A percentile compares a stretch with the other conserved stretches of the same genome.
phyloP scores from a whole-genome alignment of 2,329 filamentous ascomycete genomes.

The Diaporthe caulivora region DNA sequence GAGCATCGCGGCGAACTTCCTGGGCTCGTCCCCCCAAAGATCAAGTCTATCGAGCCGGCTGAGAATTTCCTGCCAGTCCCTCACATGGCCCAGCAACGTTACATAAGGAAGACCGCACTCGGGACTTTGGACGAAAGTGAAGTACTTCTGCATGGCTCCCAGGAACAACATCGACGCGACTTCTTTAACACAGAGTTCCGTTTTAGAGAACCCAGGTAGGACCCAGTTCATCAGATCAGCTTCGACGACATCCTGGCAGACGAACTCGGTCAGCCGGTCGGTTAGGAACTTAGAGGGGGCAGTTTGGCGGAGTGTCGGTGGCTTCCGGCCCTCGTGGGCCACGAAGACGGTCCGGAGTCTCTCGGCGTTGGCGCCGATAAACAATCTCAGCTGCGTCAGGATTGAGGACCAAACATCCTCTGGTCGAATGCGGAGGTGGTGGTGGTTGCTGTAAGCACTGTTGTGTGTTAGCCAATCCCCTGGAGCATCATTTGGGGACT shows the following conservation, averaged over 20 bases:
- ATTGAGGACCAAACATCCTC: slow-evolving; percentile 65
- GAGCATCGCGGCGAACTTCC: slow-evolving; percentile 50
- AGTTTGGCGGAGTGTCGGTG: slow-evolving; percentile 39
- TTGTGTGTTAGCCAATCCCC: no score
- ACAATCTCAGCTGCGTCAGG: slow-evolving; percentile 58
- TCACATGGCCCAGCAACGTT: slow-evolving; percentile 57
- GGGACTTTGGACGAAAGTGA: slow-evolving; percentile 48
- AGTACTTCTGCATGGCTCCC: slow-evolving; percentile 58
- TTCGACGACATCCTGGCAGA: slow-evolving; percentile 54
- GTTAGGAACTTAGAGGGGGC: slow-evolving; percentile 50
- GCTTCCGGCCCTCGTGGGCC: slow-evolving; percentile 52
- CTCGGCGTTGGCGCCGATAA: slow-evolving; percentile 58
- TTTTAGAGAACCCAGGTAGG: slow-evolving; percentile 58
- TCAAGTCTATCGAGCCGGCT: slow-evolving; percentile 52
- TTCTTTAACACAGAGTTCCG: slow-evolving; percentile 54
- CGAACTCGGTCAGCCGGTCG: slow-evolving; percentile 49
- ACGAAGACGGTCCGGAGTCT: slow-evolving; percentile 57
- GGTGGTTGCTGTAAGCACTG: slow-evolving; percentile 54
- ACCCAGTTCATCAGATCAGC: slow-evolving; percentile 55
- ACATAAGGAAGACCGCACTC: slow-evolving; percentile 61
- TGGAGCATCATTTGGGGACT: no score
- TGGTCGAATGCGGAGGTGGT: slow-evolving; percentile 58
- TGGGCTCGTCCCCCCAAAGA: slow-evolving; percentile 52
- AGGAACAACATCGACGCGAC: slow-evolving; percentile 57
- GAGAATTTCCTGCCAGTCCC: slow-evolving; percentile 54